Conservation (phyloP, 495 filamentous ascomycete genomes). For the Emericellopsis terricola region DNA sequence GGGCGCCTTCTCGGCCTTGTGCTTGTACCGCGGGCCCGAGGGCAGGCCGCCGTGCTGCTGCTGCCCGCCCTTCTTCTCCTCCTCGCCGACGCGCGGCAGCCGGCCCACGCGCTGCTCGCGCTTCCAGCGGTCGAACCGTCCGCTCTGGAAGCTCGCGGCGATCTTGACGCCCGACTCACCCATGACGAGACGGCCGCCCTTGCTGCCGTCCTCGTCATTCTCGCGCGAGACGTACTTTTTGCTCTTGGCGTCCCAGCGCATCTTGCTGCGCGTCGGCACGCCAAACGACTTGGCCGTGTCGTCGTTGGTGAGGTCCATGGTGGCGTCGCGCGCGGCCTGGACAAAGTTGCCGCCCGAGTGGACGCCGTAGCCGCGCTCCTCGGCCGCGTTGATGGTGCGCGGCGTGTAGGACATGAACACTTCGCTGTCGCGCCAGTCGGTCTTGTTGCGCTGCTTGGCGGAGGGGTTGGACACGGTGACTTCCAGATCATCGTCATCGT, state of each 20-base stretch:
- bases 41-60: conserved; percentile 52
- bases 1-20: conserved; percentile 69
- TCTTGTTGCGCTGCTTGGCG: conserved; percentile 22
- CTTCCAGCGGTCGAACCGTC: conserved; percentile 83
- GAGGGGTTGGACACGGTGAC: conserved; percentile 56
- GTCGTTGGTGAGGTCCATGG: conserved; percentile 80
- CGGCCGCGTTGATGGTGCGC: conserved; percentile 50
- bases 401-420: conserved; percentile 94
- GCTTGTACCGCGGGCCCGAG: conserved; percentile 42
- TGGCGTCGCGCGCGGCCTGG: conserved; percentile 58
- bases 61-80: conserved; percentile 35
- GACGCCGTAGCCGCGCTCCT: conserved; percentile 83
- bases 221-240: conserved; percentile 81
- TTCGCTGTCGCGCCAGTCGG: conserved; percentile 62
- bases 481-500: conserved; percentile 62
- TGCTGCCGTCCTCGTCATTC: conserved; percentile 89
- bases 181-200: conserved; percentile 64
- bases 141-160: conserved; percentile 77
- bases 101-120: conserved; percentile 62
- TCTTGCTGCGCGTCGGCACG: conserved; percentile 47
- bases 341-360: conserved; percentile 75
- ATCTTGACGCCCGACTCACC: conserved; percentile 95
- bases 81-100: conserved; percentile 66
- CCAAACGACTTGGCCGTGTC: conserved; percentile 63
- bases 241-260: conserved; percentile 94